A percentile compares a stretch with the other conserved stretches of the same genome.
Evolutionary conservation across 192 early-diverging fungal species (phyloP).

Genomic region (Linnemannia zychae): DNA sequence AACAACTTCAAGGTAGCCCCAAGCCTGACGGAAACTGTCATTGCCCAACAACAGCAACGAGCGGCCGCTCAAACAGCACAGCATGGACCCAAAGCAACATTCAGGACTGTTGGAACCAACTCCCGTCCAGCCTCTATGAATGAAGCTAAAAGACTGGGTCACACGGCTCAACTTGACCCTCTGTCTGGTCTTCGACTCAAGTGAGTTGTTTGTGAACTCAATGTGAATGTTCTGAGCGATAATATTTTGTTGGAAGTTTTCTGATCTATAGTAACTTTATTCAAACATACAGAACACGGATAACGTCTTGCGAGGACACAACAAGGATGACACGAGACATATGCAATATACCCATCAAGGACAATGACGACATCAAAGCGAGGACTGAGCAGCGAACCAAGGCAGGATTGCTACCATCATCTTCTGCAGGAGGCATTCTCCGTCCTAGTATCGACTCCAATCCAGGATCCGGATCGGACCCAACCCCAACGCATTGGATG

Average conservation of each 20-base stretch:
- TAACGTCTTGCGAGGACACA: constrained; percentile 7
- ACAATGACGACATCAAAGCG: constrained; percentile 24
- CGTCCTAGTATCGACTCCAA: background rate
- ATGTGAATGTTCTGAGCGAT: no score
- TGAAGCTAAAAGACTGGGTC: background rate
- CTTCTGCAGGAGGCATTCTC: background rate
- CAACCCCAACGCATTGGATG: constrained; percentile 17
- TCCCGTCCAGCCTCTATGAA: background rate
- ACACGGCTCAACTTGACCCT: constrained; percentile 19
- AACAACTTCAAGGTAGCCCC: background rate
- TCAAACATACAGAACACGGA: constrained; percentile 8
- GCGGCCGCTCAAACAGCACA: background rate
- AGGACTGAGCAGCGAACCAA: background rate
- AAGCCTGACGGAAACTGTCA: constrained; percentile 12
- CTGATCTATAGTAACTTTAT: background rate
- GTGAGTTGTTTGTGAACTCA: no score
- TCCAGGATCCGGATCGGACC: background rate
- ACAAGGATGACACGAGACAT: constrained; percentile 24
- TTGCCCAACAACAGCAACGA: constrained; percentile 15
- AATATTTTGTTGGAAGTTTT: no score
- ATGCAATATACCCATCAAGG: constrained; percentile 30
- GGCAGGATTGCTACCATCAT: background rate
- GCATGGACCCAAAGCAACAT: constrained; percentile 11
- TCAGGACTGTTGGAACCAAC: constrained; percentile 1
- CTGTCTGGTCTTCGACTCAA: constrained; percentile 28